Base-by-base conservation (phyloP, 257 asterid species). In the Leonotis leonurus region DNA sequence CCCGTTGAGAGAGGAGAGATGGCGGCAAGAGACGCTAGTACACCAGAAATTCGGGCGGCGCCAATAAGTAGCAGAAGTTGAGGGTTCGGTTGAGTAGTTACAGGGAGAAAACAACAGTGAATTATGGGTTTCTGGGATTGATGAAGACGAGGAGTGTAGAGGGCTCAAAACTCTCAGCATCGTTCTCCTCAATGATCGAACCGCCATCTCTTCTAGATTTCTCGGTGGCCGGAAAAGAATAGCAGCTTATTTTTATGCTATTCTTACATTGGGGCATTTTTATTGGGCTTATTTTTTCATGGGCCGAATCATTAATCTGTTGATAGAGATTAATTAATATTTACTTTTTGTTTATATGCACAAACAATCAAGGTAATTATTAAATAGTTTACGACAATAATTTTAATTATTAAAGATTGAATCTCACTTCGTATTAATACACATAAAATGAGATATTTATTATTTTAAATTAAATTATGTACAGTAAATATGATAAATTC, bases 161-260 rank as follows among this genome's bases (percentile, higher is more conserved):
- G 74, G 73, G 39, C 56, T 78, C 44, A 72, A 32, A 29, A 77
- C 64, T 68, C 75, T 55, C 14, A 69, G 29, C 45, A 68, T 41
- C 32, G 69, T 43, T 67, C 80, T 76, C 35, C 79, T 64, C 71
- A 81, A 66, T 7, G 69, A 68, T 40, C 62, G 77, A 65, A 66
- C 13, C 13, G 81, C 91, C 86, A 81, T 77, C 73, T 72, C 56
- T 49, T 69, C 65, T 35, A 27, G 65, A 70, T 65, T 68, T 35
- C 65, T 21, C 64, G 17, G 22, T 72, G 1, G 51, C 20, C 58
- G 40, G 62, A 35, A 9, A 36, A 13, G 6, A 30, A 12, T 12
- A 14, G 26, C 8, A 8, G 68, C 17, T 1, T 14, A 27, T 27
- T 39, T 30, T 8, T 20, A 18, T 18, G n/a, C 54, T 20, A 0